phyloP scores from a whole-genome alignment of 768 basidiomycete genomes.

The Panaeolus cyanescens region DNA sequence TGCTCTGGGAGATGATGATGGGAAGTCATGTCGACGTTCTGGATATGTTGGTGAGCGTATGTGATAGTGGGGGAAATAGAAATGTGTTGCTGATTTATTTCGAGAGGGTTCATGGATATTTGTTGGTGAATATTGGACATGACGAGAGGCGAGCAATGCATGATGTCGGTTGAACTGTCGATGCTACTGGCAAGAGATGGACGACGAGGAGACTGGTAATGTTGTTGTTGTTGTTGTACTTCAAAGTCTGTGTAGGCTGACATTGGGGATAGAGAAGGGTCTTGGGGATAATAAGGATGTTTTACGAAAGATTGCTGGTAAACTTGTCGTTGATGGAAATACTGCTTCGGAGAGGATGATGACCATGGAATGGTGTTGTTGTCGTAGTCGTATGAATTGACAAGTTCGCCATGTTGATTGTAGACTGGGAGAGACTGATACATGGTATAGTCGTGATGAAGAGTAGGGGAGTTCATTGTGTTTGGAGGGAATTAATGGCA shows the following conservation, averaged over 20 bases:
- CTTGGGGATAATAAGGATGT: neutral
- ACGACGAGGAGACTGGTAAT: constrained; percentile 1
- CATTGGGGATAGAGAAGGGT: constrained; percentile 14
- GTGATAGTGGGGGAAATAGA: neutral
- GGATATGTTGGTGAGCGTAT: neutral
- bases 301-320: neutral
- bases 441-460: neutral
- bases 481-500: neutral
- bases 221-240: neutral
- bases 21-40: neutral
- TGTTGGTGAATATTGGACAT: constrained; percentile 8
- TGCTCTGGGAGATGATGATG: neutral
- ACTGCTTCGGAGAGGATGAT: too few relatives aligned
- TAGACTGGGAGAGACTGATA: neutral
- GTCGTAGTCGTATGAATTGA: neutral
- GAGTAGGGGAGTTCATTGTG: neutral
- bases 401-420: neutral
- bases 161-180: too few relatives aligned
- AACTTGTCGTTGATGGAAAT: too few relatives aligned
- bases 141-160: too few relatives aligned
- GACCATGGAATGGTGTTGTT: too few relatives aligned
- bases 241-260: constrained; percentile 16
- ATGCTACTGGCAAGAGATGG: constrained; percentile 8
- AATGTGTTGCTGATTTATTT: constrained; percentile 3
- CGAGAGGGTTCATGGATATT: constrained; percentile 14